Evolutionary conservation across 345 rosid species (phyloP).

Genomic region (Xanthoceras sorbifolium): DNA sequence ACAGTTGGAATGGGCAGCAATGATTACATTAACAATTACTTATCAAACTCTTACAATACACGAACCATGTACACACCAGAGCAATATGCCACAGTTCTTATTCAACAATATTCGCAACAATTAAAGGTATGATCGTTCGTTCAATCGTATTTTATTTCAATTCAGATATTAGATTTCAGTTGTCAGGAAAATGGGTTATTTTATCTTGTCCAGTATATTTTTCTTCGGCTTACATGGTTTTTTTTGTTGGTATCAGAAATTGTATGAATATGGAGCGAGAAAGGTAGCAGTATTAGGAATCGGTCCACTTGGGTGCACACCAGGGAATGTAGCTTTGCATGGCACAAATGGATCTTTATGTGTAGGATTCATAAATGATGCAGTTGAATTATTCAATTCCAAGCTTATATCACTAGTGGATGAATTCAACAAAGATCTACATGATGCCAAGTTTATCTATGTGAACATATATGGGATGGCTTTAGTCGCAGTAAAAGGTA

Average conservation of each 20-base stretch:
- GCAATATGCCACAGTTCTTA: slow-evolving; percentile 28
- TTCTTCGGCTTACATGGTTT: not conserved
- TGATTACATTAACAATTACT: slow-evolving; percentile 44
- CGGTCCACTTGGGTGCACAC: slow-evolving; percentile 35
- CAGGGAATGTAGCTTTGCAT: slow-evolving; percentile 10
- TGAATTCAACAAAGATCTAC: slow-evolving; percentile 18
- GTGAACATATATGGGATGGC: slow-evolving; percentile 11
- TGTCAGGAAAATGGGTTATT: not conserved
- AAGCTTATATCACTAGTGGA: slow-evolving; percentile 27
- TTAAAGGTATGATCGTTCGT: slow-evolving; percentile 23
- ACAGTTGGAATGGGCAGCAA: slow-evolving; percentile 40
- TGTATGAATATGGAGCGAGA: slow-evolving; percentile 37
- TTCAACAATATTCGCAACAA: slow-evolving; percentile 27
- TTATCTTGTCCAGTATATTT: not conserved
- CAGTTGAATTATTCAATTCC: slow-evolving; percentile 24
- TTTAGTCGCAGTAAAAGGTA: not conserved
- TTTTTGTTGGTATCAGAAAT: slow-evolving; percentile 11
- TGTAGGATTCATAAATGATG: slow-evolving; percentile 22
- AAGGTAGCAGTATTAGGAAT: slow-evolving; percentile 40
- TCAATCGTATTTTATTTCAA: not conserved
- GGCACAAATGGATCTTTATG: slow-evolving; percentile 29
- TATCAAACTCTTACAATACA: slow-evolving; percentile 22
- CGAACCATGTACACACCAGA: slow-evolving; percentile 17
- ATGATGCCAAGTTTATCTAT: slow-evolving; percentile 34
- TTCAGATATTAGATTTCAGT: not conserved